Evolutionary conservation across 768 basidiomycete genomes (phyloP), one percentile per base, ranked within the genome.

Genomic region (Suillus tomentosus): DNA sequence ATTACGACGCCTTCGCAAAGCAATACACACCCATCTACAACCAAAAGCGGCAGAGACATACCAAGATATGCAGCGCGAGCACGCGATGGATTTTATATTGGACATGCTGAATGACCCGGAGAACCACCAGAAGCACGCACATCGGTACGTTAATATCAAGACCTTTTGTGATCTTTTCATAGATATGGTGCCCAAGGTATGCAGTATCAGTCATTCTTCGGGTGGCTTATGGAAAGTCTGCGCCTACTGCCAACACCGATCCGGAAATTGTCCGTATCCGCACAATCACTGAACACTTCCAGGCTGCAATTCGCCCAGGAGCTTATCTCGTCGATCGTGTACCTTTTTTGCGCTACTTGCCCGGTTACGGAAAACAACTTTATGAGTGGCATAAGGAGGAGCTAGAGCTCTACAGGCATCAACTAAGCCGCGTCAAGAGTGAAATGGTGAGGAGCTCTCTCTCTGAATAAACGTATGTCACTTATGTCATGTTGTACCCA

Each of bases 161-260:
- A 15, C 13, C 7, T 7, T 50, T 24, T 24, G 22, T 50, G 22
- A 6, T 24, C 22, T 14, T 14, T 50, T 50, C 22, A 50, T 24
- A 50, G 22, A 14, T 24, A 50, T 22, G 47, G n/a, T 50, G 14
- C 5, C 22, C 48, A 50, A 50, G 48, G 48, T 50, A 50, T 50
- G 48, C 48, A 24, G 48, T 24, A 24, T 50, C 48, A 10, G 48
- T 50, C 13, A 15, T 50, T 50, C 48, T 50, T 24, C 48, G 14
- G 48, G 48, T 50, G 22, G 24, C 48, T 14, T 50, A 50, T 50
- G 48, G 48, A 24, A 50, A 50, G 48, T 50, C 48, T 50, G 22
- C 48, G 48, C 22, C 48, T 14, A 50, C 48, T 24, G 22, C 48
- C 48, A 24, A 24, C 22, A 24, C 22, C 22, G 48, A 50, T 50